Evolutionary conservation across 257 asterid genomes (phyloP).

Genomic region (Capsicum chinense): DNA sequence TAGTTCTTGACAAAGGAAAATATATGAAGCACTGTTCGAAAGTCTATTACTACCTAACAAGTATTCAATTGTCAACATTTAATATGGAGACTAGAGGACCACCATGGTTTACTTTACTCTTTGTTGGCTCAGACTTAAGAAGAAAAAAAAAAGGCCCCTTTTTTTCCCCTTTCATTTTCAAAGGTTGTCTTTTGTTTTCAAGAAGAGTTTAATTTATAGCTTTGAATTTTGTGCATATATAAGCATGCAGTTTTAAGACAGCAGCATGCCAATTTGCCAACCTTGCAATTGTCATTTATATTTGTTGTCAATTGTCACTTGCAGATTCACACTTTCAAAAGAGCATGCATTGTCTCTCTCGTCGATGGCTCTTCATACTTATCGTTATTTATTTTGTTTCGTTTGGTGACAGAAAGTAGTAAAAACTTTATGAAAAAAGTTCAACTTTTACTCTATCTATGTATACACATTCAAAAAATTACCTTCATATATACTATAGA

Average conservation of each 20-base stretch:
- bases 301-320: background rate
- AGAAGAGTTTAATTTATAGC: background rate
- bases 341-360: background rate
- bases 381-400: background rate
- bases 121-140: conserved; percentile 18
- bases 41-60: conserved; percentile 18
- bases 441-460: too few relatives aligned
- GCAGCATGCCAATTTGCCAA: conserved; percentile 26
- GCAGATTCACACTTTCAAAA: conserved; percentile 10
- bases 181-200: conserved; percentile 11
- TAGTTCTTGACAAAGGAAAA: background rate
- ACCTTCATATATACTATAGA: too few relatives aligned
- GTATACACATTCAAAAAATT: too few relatives aligned
- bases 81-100: background rate
- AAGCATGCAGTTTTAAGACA: conserved; percentile 17
- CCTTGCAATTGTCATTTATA: conserved; percentile 11
- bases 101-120: conserved; percentile 11
- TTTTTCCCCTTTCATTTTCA: conserved; percentile 16
- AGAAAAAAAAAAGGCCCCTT: background rate
- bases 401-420: too few relatives aligned
- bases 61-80: background rate
- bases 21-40: background rate
- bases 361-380: background rate
- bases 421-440: too few relatives aligned
- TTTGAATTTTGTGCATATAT: conserved; percentile 25